Conservation (phyloP, 2,329 filamentous ascomycete species). For the Claviceps sp. region DNA sequence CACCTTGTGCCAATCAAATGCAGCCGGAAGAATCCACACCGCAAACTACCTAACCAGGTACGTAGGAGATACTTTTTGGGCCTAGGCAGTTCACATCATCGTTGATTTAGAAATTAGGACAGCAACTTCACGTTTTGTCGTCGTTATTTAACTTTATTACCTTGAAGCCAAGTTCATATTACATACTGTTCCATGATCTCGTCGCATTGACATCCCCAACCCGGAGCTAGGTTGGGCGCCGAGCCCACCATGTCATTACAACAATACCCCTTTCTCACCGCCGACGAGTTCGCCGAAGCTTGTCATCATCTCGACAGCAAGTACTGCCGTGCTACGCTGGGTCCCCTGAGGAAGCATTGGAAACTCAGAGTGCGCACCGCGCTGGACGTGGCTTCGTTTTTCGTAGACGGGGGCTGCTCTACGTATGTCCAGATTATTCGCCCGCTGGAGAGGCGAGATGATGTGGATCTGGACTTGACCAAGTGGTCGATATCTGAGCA, state of each 20-base stretch:
- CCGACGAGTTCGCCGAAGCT: conserved; percentile 49
- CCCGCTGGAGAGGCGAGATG: conserved; percentile 32
- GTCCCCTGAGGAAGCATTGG: conserved; percentile 39
- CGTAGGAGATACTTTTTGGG: no score
- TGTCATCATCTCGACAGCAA: conserved; percentile 48
- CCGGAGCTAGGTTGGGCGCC: neutral
- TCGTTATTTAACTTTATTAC: no score
- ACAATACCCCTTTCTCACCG: conserved; percentile 47
- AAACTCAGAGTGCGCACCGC: conserved; percentile 39
- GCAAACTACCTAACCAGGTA: no score
- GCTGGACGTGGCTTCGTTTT: conserved; percentile 29
- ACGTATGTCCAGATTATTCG: conserved; percentile 45
- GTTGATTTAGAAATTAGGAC: no score
- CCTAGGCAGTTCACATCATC: no score
- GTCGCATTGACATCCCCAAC: no score
- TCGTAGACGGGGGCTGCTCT: conserved; percentile 27
- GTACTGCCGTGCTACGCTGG: conserved; percentile 45
- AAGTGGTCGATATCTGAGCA: conserved; percentile 28
- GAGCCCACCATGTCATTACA: conserved; percentile 25
- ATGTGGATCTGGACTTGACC: conserved; percentile 30
- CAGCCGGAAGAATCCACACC: no score
- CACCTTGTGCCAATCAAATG: no score
- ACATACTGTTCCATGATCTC: no score
- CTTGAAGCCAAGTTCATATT: no score
- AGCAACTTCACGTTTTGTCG: no score